phyloP scores from a whole-genome alignment of 2,329 filamentous ascomycete genomes.

The Cadophora gregata region DNA sequence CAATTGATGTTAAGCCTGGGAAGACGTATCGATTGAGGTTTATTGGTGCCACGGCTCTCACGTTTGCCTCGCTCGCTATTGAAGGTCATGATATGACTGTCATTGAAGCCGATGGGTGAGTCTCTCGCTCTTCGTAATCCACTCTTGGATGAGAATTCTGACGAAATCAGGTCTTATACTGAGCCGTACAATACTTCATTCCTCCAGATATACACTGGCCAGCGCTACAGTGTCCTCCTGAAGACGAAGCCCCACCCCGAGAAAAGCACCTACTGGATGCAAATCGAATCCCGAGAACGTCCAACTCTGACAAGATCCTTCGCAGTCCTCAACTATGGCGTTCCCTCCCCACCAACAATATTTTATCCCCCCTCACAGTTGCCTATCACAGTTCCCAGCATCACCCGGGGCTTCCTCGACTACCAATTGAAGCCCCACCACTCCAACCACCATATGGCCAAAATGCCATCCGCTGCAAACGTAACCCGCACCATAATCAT shows the following conservation, averaged over 20 bases:
- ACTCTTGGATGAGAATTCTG: slow-evolving; percentile 23
- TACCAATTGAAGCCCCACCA: slow-evolving; percentile 44
- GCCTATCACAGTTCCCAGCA: slow-evolving; percentile 39
- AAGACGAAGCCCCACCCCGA: slow-evolving; percentile 48
- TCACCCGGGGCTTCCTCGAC: slow-evolving; percentile 41
- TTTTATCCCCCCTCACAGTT: slow-evolving; percentile 33
- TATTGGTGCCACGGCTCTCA: slow-evolving; percentile 62
- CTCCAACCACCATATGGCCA: slow-evolving; percentile 27
- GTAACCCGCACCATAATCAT: slow-evolving; percentile 48
- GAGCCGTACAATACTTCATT: slow-evolving; percentile 47
- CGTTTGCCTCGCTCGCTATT: slow-evolving; percentile 59
- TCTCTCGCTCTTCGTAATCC: slow-evolving; percentile 36
- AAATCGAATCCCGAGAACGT: slow-evolving; percentile 52
- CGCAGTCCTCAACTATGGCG: slow-evolving; percentile 49
- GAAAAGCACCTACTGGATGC: slow-evolving; percentile 49
- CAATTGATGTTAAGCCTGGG: slow-evolving; percentile 64
- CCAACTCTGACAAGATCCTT: slow-evolving; percentile 48
- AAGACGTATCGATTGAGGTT: slow-evolving; percentile 67
- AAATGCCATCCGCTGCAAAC: slow-evolving; percentile 41
- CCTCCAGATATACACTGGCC: slow-evolving; percentile 55
- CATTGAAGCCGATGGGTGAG: slow-evolving; percentile 63
- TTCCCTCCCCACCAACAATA: slow-evolving; percentile 17
- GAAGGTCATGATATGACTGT: slow-evolving; percentile 63
- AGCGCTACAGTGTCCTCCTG: slow-evolving; percentile 57
- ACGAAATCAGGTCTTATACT: slow-evolving; percentile 46